Conservation (phyloP, 257 asterid species). For the Cordia subcordata region DNA sequence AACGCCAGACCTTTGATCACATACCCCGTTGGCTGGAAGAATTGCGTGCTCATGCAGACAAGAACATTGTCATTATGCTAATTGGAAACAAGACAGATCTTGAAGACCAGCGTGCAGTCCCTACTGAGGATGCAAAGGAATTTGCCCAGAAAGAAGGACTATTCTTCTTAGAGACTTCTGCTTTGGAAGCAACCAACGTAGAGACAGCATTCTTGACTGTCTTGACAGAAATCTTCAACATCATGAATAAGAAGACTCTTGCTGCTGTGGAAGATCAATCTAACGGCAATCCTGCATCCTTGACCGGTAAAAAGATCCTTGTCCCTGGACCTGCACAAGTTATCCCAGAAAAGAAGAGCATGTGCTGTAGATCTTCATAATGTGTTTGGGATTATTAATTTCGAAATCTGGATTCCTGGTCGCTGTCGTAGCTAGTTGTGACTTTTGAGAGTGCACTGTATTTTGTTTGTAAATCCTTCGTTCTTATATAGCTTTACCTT, state of each 20-base stretch:
- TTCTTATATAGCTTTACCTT: conserved; percentile 12
- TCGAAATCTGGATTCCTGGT: background rate
- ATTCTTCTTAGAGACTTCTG: conserved; percentile 48
- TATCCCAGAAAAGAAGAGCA: conserved; percentile 42
- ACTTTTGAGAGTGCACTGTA: conserved; percentile 15
- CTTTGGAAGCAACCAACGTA: conserved; percentile 40
- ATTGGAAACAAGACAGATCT: conserved; percentile 48
- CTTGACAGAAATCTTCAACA: conserved; percentile 41
- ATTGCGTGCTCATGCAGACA: background rate
- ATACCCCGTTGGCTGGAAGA: conserved; percentile 46
- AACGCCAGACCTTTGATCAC: conserved; percentile 43
- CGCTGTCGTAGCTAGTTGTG: background rate
- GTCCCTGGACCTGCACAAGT: conserved; percentile 49
- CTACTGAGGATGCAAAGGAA: conserved; percentile 52
- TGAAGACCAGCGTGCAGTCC: conserved; percentile 35
- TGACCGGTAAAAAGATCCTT: conserved; percentile 42
- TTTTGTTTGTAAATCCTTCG: conserved; percentile 21
- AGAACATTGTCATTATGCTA: conserved; percentile 42
- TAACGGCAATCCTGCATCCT: conserved; percentile 27
- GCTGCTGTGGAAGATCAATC: conserved; percentile 32
- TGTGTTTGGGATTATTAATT: conserved; percentile 8
- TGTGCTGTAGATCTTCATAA: conserved; percentile 38
- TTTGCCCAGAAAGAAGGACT: conserved; percentile 42
- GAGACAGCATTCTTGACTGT: conserved; percentile 41
- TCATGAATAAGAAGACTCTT: conserved; percentile 38